Evolutionary conservation across 1,139 yeast genomes (phyloP), one percentile per base, ranked within the genome.

Genomic region (Yamadazyma buinensis): DNA sequence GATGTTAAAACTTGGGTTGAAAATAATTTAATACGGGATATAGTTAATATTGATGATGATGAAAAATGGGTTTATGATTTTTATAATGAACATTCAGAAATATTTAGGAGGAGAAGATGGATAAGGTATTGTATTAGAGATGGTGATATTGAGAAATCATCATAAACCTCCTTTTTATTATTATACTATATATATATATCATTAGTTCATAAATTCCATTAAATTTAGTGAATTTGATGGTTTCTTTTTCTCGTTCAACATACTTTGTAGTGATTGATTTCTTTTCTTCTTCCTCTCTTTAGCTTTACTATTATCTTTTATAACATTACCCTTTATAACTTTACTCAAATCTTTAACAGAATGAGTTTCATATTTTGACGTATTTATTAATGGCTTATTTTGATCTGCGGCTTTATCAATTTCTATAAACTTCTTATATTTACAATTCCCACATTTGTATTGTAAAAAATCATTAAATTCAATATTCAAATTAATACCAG

Each of bases 61-160:
- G 83, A 81, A 29, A 84, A 84, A 55, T 84, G 92, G 92, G 88
- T 81, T 14, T 84, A 84, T 52, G 94, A 84, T 54, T 53, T 55
- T 29, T 44, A 49, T 36, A 41, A 52, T 22, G 49, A 41, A 12
- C 45, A 41, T 14, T 41, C 44, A 11, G 51, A 49, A 25, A 37
- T 51, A 11, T 73, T 59, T 47, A 59, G 82, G 46, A 61, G 83
- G 50, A 62, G 83, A 48, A 61, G 80, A 51, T 76, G 83, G 83
- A 56, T 67, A 1, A 52, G 77, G 31, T 47, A 49, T 20, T 36
- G 39, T 24, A 31, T 23, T n/a, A 32, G 48, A 30, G 35, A 31
- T 14, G 26, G 34, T 9, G 26, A 26, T 17, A 26, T 6, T 5
- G 44, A 38, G 19, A 5, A 17, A 17, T 17, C 19, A 5, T 17